Conservation (phyloP, 441 rosid genomes). For the Gossypium lobatum region DNA sequence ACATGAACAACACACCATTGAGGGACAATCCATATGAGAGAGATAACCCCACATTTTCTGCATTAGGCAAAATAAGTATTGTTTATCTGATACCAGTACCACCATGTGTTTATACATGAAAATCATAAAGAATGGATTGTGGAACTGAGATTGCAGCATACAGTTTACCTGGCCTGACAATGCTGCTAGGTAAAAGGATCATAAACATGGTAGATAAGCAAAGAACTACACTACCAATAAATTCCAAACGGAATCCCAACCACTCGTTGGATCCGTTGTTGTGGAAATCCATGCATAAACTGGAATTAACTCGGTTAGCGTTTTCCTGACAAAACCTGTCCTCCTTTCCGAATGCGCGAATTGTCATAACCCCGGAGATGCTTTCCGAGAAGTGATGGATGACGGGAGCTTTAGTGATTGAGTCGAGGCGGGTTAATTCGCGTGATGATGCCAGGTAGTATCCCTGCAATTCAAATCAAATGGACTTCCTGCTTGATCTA, state of each 20-base stretch:
- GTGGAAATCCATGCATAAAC: constrained; percentile 78
- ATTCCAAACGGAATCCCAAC: constrained; percentile 85
- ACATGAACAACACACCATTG: constrained; percentile 69
- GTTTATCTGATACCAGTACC: neutral
- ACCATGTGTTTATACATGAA: neutral
- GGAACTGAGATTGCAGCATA: neutral
- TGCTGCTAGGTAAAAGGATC: constrained; percentile 71
- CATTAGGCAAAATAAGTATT: constrained; percentile 16
- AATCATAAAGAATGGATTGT: neutral
- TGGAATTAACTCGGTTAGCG: constrained; percentile 55
- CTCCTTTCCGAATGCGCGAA: constrained; percentile 61
- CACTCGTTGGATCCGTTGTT: constrained; percentile 88
- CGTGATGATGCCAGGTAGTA: constrained; percentile 80
- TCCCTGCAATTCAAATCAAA: constrained; percentile 33
- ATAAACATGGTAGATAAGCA: constrained; percentile 76
- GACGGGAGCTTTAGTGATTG: constrained; percentile 91
- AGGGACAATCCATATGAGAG: constrained; percentile 89
- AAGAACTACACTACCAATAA: constrained; percentile 71
- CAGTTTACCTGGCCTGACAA: constrained; percentile 70
- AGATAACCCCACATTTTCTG: constrained; percentile 87
- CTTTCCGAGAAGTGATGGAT: constrained; percentile 95
- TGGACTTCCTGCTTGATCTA: neutral
- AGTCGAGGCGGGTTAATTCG: constrained; percentile 82
- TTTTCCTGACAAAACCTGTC: constrained; percentile 55
- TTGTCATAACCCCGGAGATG: constrained; percentile 81